A percentile compares a stretch with the other conserved stretches of the same genome.
These are phyloP conservation scores for Leccinum subfulvum DNA, from an alignment of 1,284 basidiomycete species.

Conservation along the genomic window DNA sequence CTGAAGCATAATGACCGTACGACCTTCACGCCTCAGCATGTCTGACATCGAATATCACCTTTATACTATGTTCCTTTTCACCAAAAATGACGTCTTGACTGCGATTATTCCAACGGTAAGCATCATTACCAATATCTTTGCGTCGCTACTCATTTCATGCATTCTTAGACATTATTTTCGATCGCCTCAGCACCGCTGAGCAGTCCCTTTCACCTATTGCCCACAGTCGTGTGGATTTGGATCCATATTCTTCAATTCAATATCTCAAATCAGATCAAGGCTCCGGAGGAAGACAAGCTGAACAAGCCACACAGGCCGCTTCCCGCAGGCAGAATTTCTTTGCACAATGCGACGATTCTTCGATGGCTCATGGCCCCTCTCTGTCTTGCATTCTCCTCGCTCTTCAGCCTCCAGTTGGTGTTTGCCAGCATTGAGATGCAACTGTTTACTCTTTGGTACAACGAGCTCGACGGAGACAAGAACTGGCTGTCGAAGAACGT, in stretches of 20 bases:
- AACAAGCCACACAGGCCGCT: slow-evolving; percentile 44
- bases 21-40: slow-evolving; percentile 4
- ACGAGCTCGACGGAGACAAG: slow-evolving; percentile 37
- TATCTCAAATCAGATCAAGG: slow-evolving; percentile 43
- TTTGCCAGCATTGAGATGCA: slow-evolving; percentile 35
- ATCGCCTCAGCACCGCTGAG: slow-evolving; percentile 34
- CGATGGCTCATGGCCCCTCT: slow-evolving; percentile 39
- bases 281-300: slow-evolving; percentile 38
- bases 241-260: slow-evolving; percentile 42
- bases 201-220: slow-evolving; percentile 21
- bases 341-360: slow-evolving; percentile 31
- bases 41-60: slow-evolving; percentile 25
- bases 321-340: slow-evolving; percentile 37
- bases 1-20: slow-evolving; percentile 15
- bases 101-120: slow-evolving; percentile 41
- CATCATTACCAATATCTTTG: not conserved
- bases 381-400: slow-evolving; percentile 34
- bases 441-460: slow-evolving; percentile 34
- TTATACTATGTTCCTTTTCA: slow-evolving; percentile 41
- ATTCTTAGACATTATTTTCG: slow-evolving; percentile 37
- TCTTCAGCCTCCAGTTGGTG: slow-evolving; percentile 32
- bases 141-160: slow-evolving; percentile 4
- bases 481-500: slow-evolving; percentile 39
- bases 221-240: slow-evolving; percentile 42
- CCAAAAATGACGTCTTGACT: slow-evolving; percentile 41